These are phyloP conservation scores for Wickerhamomyces alni DNA, from an alignment of 805 yeast genomes.

Conservation along the genomic window DNA sequence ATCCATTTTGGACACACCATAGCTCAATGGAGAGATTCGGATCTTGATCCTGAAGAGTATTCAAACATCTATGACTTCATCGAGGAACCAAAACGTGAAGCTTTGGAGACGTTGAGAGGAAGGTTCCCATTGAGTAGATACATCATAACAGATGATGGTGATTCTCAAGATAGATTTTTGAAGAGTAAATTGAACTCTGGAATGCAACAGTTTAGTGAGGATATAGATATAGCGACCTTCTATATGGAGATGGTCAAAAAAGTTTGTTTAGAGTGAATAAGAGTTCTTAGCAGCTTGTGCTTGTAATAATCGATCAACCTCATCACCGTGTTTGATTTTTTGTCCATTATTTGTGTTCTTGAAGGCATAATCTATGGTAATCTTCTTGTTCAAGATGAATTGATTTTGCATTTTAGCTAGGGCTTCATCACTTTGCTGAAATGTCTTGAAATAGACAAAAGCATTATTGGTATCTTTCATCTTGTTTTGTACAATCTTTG, in stretches of 20 bases:
- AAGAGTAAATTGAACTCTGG: constrained; percentile 84
- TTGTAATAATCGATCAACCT: constrained; percentile 67
- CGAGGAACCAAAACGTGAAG: constrained; percentile 83
- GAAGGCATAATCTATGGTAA: constrained; percentile 63
- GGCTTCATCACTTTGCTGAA: constrained; percentile 67
- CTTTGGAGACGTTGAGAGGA: constrained; percentile 77
- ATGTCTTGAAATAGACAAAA: constrained; percentile 56
- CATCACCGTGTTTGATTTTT: constrained; percentile 69
- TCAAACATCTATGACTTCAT: constrained; percentile 74
- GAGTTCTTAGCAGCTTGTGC: constrained; percentile 48
- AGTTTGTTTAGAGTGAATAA: constrained; percentile 2
- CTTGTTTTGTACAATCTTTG: constrained; percentile 43
- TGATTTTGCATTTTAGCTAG: constrained; percentile 63
- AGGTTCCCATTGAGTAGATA: constrained; percentile 95
- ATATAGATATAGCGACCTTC: constrained; percentile 9
- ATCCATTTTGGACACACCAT: constrained; percentile 89
- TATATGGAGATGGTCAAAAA: constrained; percentile 3
- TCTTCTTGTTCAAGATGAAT: constrained; percentile 58
- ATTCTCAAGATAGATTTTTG: constrained; percentile 93
- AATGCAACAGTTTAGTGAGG: constrained; percentile 9
- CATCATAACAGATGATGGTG: constrained; percentile 93
- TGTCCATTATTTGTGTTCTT: constrained; percentile 35
- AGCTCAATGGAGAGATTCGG: constrained; percentile 91
- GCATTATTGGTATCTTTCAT: constrained; percentile 47
- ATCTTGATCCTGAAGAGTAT: constrained; percentile 80